These are phyloP conservation scores for Aurantiochytrium sp. DNA, from an alignment of 108 stramenopile species.

Conservation along the genomic window DNA sequence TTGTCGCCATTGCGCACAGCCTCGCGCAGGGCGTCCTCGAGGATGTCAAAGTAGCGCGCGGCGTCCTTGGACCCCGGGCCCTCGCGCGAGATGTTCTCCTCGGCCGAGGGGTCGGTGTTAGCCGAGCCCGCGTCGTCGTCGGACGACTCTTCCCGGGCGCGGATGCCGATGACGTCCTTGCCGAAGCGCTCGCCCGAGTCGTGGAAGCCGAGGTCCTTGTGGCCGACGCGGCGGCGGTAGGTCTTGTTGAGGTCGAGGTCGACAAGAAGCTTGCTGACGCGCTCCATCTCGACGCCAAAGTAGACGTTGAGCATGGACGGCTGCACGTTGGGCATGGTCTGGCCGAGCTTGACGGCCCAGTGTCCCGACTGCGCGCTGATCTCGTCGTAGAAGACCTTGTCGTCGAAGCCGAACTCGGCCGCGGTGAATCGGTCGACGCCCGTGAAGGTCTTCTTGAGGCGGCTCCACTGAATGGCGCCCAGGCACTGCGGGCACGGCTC, in stretches of 20 bases:
- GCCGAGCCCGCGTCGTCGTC: not conserved
- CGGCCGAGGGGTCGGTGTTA: not conserved
- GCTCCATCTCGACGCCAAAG: conserved; percentile 28
- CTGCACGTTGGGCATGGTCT: conserved; percentile 33
- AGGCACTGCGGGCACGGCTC: conserved; percentile 30
- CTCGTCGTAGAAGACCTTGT: conserved; percentile 29
- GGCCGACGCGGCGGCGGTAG: conserved; percentile 9
- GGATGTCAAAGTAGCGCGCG: not conserved
- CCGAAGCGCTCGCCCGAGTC: not conserved
- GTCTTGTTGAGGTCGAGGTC: conserved; percentile 23
- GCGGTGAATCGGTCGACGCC: conserved; percentile 29
- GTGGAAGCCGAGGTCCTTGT: conserved; percentile 14
- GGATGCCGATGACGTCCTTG: not conserved
- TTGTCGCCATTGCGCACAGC: not conserved
- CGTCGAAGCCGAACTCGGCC: conserved; percentile 26
- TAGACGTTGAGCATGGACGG: conserved; percentile 30
- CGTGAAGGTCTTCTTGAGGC: conserved; percentile 6
- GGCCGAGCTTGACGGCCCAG: conserved; percentile 25
- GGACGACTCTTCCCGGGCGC: not conserved
- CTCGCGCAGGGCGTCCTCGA: not conserved
- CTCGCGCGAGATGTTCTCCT: not conserved
- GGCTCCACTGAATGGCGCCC: not conserved
- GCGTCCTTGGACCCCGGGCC: not conserved
- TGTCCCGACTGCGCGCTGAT: not conserved
- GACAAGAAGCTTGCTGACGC: not conserved